phyloP scores from a whole-genome alignment of 2,329 filamentous ascomycete species.

The Blumeriella jaapii region DNA sequence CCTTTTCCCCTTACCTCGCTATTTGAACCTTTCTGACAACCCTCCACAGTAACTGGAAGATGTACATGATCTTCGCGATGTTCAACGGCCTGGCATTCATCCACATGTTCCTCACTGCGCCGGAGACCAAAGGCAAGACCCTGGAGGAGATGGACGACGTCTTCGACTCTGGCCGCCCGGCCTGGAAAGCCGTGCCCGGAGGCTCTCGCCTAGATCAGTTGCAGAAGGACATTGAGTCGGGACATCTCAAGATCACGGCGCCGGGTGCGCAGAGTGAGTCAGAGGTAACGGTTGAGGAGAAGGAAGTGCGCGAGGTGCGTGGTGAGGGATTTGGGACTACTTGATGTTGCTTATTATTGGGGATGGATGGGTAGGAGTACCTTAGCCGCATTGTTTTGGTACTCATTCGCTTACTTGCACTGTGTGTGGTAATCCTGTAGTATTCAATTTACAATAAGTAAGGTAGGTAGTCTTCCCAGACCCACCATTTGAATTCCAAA shows the following conservation, averaged over 20 bases:
- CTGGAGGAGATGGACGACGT: slow-evolving; percentile 69
- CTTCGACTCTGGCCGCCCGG: slow-evolving; percentile 48
- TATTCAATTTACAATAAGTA: no score
- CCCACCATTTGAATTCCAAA: no score
- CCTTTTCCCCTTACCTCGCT: background rate
- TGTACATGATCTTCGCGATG: slow-evolving; percentile 65
- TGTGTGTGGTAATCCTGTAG: no score
- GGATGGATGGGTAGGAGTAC: background rate
- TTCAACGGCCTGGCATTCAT: slow-evolving; percentile 59
- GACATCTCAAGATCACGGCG: slow-evolving; percentile 20
- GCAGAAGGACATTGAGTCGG: slow-evolving; percentile 35
- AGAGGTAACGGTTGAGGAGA: background rate
- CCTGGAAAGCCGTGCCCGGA: slow-evolving; percentile 41
- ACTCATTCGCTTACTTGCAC: no score
- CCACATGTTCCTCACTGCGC: slow-evolving; percentile 55
- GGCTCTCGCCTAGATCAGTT: slow-evolving; percentile 36
- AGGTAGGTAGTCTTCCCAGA: no score
- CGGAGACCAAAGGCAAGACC: slow-evolving; percentile 60
- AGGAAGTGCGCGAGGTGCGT: background rate
- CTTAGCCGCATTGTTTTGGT: no score
- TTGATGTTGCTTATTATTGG: no score
- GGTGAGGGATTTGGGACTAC: background rate
- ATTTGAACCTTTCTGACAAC: slow-evolving; percentile 3
- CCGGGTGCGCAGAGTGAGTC: slow-evolving; percentile 3
- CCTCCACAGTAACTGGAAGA: slow-evolving; percentile 38